A percentile compares a stretch with the other conserved stretches of the same genome.
Evolutionary conservation across 345 rosid genomes (phyloP).

Genomic region (Aquilaria yunnanensis): DNA sequence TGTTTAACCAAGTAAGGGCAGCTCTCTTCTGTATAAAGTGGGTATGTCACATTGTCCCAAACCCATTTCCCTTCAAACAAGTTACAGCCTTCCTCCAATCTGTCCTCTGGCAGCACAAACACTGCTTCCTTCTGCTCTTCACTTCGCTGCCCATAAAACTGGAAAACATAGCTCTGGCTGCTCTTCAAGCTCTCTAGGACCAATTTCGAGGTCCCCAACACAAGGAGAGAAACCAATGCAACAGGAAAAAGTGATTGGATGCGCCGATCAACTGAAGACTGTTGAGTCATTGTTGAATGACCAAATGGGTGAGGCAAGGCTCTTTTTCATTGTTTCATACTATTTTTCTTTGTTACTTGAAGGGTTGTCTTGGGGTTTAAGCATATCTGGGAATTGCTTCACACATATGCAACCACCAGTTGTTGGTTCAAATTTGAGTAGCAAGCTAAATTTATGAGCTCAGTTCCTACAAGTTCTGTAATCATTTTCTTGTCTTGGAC

Average conservation of each 20-base stretch:
- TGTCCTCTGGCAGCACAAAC: slow-evolving; percentile 45
- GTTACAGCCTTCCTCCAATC: slow-evolving; percentile 53
- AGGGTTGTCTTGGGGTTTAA: slow-evolving; percentile 30
- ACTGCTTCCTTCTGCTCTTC: slow-evolving; percentile 26
- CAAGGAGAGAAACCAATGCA: slow-evolving; percentile 41
- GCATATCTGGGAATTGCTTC: slow-evolving; percentile 10
- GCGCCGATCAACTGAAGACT: slow-evolving; percentile 33
- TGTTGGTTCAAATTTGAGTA: slow-evolving; percentile 27
- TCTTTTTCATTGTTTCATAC: not conserved
- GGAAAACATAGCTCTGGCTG: slow-evolving; percentile 28
- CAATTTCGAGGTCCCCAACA: slow-evolving; percentile 45
- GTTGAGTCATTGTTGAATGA: slow-evolving; percentile 27
- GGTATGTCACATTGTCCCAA: slow-evolving; percentile 77
- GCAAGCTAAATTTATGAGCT: not conserved
- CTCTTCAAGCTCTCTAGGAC: slow-evolving; percentile 53
- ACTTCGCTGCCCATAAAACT: slow-evolving; percentile 17
- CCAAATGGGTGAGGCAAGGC: not conserved
- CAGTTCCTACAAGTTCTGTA: not conserved
- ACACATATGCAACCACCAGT: slow-evolving; percentile 30
- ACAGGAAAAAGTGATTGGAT: slow-evolving; percentile 53
- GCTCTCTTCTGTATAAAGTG: slow-evolving; percentile 66
- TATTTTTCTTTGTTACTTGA: slow-evolving; percentile 3
- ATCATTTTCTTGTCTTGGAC: not conserved
- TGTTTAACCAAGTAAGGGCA: slow-evolving; percentile 90
- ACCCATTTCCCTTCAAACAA: slow-evolving; percentile 81